These are phyloP conservation scores for Cenchrus fungigraminus DNA, from an alignment of 176 grass and related monocot species.

Conservation along the genomic window DNA sequence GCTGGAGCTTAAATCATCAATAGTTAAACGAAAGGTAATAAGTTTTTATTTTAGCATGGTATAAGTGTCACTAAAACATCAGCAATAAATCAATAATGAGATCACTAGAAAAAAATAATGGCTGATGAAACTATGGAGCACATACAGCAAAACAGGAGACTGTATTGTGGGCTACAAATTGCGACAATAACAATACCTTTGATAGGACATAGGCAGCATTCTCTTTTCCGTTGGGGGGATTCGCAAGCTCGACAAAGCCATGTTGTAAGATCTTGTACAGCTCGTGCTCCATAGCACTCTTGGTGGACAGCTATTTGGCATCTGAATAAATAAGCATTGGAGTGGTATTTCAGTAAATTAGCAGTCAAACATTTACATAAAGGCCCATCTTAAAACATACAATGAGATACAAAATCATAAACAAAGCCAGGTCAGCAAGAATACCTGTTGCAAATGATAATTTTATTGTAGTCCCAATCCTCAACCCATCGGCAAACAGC, in stretches of 20 bases:
- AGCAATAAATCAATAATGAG: not conserved
- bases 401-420: not conserved
- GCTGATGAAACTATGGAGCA: constrained; percentile 22
- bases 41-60: constrained; percentile 6
- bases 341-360: constrained; percentile 3
- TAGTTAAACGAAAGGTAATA: not conserved
- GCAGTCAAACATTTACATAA: not conserved
- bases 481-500: constrained; percentile 97
- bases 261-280: constrained; percentile 73
- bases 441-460: constrained; percentile 98
- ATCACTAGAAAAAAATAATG: not conserved
- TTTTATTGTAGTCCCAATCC: constrained; percentile 99
- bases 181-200: constrained; percentile 62
- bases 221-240: constrained; percentile 56
- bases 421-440: not conserved
- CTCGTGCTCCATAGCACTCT: constrained; percentile 84
- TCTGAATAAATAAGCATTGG: constrained; percentile 54
- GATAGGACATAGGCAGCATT: constrained; percentile 88
- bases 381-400: not conserved
- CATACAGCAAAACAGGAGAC: not conserved
- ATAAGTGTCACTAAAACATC: not conserved
- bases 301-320: constrained; percentile 97
- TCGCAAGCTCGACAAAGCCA: constrained; percentile 98
- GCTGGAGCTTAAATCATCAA: not conserved
- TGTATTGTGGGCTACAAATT: not conserved